These are phyloP conservation scores for Pyrenula aspistea DNA, from an alignment of 495 filamentous ascomycete species.

Conservation along the genomic window DNA sequence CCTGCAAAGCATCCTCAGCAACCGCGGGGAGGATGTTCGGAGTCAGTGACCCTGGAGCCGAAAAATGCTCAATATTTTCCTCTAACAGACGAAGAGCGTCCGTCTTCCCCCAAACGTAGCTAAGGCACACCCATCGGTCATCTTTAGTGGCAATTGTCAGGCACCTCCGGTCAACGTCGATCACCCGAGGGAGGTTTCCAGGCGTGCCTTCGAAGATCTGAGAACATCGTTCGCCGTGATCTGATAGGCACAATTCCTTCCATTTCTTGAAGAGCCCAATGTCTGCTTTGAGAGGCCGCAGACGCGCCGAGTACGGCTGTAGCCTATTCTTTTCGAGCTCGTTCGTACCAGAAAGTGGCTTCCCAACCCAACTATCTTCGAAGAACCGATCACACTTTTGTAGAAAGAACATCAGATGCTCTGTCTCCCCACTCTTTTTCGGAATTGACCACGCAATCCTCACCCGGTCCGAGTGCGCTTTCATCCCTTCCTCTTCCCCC, in stretches of 20 bases:
- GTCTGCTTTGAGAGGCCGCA: background rate
- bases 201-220: background rate
- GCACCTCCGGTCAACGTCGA: background rate
- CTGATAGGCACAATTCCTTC: background rate
- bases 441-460: background rate
- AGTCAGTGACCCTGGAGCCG: background rate
- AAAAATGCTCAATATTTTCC: background rate
- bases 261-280: background rate
- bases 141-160: background rate
- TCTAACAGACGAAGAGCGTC: background rate
- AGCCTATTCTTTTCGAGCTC: background rate
- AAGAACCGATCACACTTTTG: background rate
- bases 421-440: background rate
- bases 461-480: background rate
- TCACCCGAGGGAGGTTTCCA: background rate
- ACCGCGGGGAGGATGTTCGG: slow-evolving; percentile 1
- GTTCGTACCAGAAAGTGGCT: background rate
- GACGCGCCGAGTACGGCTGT: background rate
- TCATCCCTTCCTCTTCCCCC: background rate
- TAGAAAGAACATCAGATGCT: background rate
- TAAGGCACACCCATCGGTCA: background rate
- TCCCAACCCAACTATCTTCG: background rate
- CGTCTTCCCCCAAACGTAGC: background rate
- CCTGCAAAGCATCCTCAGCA: slow-evolving; percentile 16
- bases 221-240: background rate